These are phyloP conservation scores for Scedosporium boydii DNA, from an alignment of 2,329 filamentous ascomycete species.

Conservation along the genomic window DNA sequence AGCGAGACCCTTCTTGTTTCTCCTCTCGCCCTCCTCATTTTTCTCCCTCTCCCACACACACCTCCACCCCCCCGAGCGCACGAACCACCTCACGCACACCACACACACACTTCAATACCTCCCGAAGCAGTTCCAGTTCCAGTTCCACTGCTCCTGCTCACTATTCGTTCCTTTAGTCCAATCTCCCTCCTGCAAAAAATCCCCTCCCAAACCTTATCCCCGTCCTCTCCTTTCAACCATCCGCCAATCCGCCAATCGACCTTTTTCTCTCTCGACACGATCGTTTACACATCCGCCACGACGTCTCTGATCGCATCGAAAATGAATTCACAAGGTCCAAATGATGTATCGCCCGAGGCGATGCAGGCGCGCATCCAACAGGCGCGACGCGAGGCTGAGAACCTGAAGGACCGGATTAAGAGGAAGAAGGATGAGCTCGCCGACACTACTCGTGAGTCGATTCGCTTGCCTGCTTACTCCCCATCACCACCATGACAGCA, in stretches of 20 bases:
- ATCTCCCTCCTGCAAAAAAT: slow-evolving; percentile 5
- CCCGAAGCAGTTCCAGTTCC: slow-evolving; percentile 1
- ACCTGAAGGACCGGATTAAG: slow-evolving; percentile 97
- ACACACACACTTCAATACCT: background rate
- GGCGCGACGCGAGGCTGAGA: slow-evolving; percentile 94
- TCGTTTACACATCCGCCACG: background rate
- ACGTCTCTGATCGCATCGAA: slow-evolving; percentile 13
- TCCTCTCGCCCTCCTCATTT: background rate
- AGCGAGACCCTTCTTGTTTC: slow-evolving; percentile 2
- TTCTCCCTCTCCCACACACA: background rate
- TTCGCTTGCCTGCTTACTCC: background rate
- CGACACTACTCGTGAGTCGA: slow-evolving; percentile 83
- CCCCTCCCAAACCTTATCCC: background rate
- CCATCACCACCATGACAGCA: background rate
- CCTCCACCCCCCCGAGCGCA: background rate
- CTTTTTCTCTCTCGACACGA: slow-evolving; percentile 2
- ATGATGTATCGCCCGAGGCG: slow-evolving; percentile 59
- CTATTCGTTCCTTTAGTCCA: slow-evolving; percentile 6
- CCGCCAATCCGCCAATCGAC: slow-evolving; percentile 3
- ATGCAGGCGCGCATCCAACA: slow-evolving; percentile 92
- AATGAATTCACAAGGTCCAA: slow-evolving; percentile 49
- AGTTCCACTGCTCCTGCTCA: background rate
- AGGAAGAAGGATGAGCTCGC: slow-evolving; percentile 99
- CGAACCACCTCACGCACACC: slow-evolving; percentile 3
- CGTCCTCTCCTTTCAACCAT: slow-evolving; percentile 3